phyloP scores from a whole-genome alignment of 805 yeast genomes.

The Wickerhamomyces hampshirensis region DNA sequence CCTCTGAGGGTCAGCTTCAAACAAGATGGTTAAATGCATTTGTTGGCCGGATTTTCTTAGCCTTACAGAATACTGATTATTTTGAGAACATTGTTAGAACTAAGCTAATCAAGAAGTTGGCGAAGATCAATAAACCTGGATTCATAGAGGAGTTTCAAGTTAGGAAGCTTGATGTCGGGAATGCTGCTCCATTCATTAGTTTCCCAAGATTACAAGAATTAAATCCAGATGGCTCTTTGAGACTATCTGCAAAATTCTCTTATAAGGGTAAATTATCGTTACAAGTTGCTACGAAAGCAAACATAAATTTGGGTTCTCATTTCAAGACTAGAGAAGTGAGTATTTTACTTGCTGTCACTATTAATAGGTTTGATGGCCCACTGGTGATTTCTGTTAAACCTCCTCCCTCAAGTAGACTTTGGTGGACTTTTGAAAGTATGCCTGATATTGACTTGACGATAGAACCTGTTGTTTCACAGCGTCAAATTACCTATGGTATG shows the following conservation, averaged over 20 bases:
- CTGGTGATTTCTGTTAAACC: conserved; percentile 68
- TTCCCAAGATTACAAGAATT: conserved; percentile 64
- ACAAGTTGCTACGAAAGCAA: conserved; percentile 76
- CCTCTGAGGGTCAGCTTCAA: conserved; percentile 77
- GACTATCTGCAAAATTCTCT: conserved; percentile 53
- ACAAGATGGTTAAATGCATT: conserved; percentile 91
- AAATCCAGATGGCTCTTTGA: conserved; percentile 74
- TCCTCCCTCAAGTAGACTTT: conserved; percentile 84
- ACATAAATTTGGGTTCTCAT: conserved; percentile 67
- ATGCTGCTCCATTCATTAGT: conserved; percentile 74
- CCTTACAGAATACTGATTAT: conserved; percentile 65
- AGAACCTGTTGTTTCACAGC: conserved; percentile 88
- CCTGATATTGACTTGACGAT: conserved; percentile 72
- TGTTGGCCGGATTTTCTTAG: conserved; percentile 75
- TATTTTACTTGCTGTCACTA: conserved; percentile 61
- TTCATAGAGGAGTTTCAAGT: conserved; percentile 81
- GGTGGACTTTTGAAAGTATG: conserved; percentile 83
- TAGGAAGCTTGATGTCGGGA: conserved; percentile 68
- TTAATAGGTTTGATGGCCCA: conserved; percentile 70
- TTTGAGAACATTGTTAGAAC: conserved; percentile 53
- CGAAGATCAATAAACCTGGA: conserved; percentile 80
- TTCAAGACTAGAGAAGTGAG: conserved; percentile 73
- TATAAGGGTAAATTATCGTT: conserved; percentile 76
- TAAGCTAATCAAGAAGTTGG: conserved; percentile 65
- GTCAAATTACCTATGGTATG: conserved; percentile 72